Conservation (phyloP, 305 asterid genomes). For the Fraxinus paxiana region DNA sequence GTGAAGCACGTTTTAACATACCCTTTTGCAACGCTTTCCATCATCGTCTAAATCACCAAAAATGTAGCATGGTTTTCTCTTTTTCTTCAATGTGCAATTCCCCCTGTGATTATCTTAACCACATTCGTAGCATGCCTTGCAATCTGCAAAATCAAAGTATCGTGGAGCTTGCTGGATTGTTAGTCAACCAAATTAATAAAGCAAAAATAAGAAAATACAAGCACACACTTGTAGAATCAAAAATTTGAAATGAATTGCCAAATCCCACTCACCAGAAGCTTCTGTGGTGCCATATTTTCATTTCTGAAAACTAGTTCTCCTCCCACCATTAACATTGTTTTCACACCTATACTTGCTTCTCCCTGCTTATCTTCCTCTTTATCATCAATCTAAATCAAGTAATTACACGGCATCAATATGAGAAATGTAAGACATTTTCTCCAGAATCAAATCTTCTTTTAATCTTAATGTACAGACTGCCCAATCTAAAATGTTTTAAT, state of each 20-base stretch:
- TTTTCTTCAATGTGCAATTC: no score
- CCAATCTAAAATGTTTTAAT: not conserved
- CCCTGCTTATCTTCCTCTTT: conserved; percentile 24
- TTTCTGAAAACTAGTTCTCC: conserved; percentile 16
- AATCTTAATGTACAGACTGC: not conserved
- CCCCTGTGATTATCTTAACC: conserved; percentile 15
- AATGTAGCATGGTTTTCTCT: no score
- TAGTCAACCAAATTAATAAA: conserved; percentile 8
- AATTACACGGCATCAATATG: conserved; percentile 14
- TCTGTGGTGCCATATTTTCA: conserved; percentile 19
- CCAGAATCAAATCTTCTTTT: not conserved
- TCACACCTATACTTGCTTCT: conserved; percentile 17
- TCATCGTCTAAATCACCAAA: not conserved
- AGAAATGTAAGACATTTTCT: not conserved
- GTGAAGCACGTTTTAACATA: conserved; percentile 18
- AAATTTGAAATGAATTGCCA: conserved; percentile 4
- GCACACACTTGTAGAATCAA: conserved; percentile 11
- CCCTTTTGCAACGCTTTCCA: conserved; percentile 30
- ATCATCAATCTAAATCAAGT: conserved; percentile 26
- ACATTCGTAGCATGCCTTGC: not conserved
- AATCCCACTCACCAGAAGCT: conserved; percentile 30
- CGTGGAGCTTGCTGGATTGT: conserved; percentile 36
- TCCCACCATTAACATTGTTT: conserved; percentile 10
- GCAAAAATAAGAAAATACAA: not conserved
- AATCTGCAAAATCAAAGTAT: conserved; percentile 24